phyloP scores from a whole-genome alignment of 1,139 yeast species.

The Geotrichum cucujoidarum region DNA sequence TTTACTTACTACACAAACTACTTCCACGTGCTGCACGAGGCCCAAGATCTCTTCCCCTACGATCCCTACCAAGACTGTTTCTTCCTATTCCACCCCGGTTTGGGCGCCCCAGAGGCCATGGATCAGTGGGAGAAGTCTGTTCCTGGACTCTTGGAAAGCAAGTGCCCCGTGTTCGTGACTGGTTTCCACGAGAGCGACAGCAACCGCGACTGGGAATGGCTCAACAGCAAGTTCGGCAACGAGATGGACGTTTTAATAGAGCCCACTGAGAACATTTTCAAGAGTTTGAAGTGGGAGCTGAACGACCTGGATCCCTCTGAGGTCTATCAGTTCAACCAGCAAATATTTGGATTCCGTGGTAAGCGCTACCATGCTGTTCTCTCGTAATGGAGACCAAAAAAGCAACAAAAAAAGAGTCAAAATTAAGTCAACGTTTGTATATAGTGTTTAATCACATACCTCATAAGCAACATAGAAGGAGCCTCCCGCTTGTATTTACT shows the following conservation, averaged over 20 bases:
- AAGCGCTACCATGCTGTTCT: constrained; percentile 86
- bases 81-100: constrained; percentile 92
- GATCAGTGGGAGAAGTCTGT: constrained; percentile 78
- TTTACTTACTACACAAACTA: constrained; percentile 82
- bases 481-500: too few relatives aligned
- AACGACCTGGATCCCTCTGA: constrained; percentile 90
- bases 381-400: constrained; percentile 18
- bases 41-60: constrained; percentile 93
- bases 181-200: constrained; percentile 80
- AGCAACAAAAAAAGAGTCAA: neutral
- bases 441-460: constrained; percentile 19
- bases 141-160: constrained; percentile 83
- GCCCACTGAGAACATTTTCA: constrained; percentile 65
- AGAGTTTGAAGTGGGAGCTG: constrained; percentile 89
- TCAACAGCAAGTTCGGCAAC: constrained; percentile 57
- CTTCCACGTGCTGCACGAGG: constrained; percentile 84
- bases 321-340: constrained; percentile 85
- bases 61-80: constrained; percentile 93
- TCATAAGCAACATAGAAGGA: too few relatives aligned
- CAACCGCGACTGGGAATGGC: constrained; percentile 65
- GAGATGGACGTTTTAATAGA: constrained; percentile 81
- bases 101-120: constrained; percentile 75
- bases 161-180: constrained; percentile 86
- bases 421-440: constrained; percentile 16
- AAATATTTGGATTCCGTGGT: constrained; percentile 87